Base-by-base conservation (phyloP, 1,139 yeast species). In the Ogataea hybrid region DNA sequence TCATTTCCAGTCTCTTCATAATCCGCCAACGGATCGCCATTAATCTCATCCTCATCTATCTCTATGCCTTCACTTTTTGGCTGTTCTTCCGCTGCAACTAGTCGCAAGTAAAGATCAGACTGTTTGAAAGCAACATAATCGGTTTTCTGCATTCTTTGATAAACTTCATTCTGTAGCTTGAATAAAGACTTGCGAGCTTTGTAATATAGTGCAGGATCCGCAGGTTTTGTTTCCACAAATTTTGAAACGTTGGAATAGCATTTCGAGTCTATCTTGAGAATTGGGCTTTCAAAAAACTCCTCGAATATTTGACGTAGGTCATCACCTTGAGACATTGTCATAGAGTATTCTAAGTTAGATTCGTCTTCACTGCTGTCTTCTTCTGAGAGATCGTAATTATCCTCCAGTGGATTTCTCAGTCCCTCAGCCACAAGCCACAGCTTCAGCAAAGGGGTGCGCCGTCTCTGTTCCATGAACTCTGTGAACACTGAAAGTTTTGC, bases 331-430 rank as follows among this genome's bases (percentile, higher is more conserved):
- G 75, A 63, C 50, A 73, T 68, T 38, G 69, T 72, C 11, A 66
- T 57, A 15, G 70, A 15, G 31, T 46, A 49, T 9, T 57, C 61
- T 4, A 55, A 58, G 15, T 59, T 47, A 21, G 52, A 48, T 16
- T 53, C 56, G 8, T 55, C 67, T 8, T 56, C 56, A 15, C 49
- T 49, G 16, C 44, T 50, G 23, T 43, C 48, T 15, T 50, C 54
- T 9, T 43, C 38, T 17, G 51, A 58, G 18, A 44, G 47, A 16
- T 50, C 46, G 28, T 47, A 54, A 25, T 53, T 61, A 47, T 74
- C 81, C 46, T 84, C 92, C 20, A 85, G 62, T 0, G 96, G 96
- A 38, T 84, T 85, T 53, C 80, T 78, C 28, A 86, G 70, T 1
- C 74, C 69, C 48, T 87, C 86, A 2, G 85, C 83, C 0, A 78